These are phyloP conservation scores for Fusarium brevicatenulatum DNA, from an alignment of 2,329 filamentous ascomycete genomes.

Conservation along the genomic window DNA sequence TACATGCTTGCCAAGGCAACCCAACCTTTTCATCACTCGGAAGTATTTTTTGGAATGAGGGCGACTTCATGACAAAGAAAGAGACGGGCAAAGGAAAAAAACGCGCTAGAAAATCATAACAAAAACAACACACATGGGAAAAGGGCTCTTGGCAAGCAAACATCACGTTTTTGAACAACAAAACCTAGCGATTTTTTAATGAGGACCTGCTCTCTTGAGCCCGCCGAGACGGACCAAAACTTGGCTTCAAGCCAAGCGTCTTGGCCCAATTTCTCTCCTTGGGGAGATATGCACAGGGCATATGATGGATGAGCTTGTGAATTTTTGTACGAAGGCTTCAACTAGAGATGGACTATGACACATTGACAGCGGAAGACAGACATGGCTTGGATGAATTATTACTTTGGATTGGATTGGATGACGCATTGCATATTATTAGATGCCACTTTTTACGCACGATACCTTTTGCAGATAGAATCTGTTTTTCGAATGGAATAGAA, in stretches of 20 bases:
- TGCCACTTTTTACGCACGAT: constrained; percentile 33
- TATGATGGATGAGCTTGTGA: constrained; percentile 19
- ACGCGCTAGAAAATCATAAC: constrained; percentile 10
- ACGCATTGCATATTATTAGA: constrained; percentile 17
- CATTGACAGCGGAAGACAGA: constrained; percentile 29
- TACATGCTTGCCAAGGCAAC: constrained; percentile 42
- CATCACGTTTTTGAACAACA: constrained; percentile 31
- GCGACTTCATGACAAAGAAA: constrained; percentile 17
- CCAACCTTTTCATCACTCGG: constrained; percentile 25
- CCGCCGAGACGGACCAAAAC: constrained; percentile 3
- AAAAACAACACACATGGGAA: constrained; percentile 10
- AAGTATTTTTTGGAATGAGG: constrained; percentile 23
- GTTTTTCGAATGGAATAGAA: constrained; percentile 12
- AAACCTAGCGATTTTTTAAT: constrained; percentile 41
- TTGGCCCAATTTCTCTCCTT: constrained; percentile 14
- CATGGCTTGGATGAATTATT: constrained; percentile 39
- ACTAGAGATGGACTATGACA: constrained; percentile 34
- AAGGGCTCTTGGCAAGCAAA: constrained; percentile 37
- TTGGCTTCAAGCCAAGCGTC: not conserved
- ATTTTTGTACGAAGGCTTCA: constrained; percentile 32
- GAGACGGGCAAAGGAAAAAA: constrained; percentile 13
- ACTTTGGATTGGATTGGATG: constrained; percentile 22
- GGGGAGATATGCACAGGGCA: not conserved
- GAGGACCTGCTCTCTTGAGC: constrained; percentile 36
- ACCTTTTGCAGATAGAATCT: constrained; percentile 37